Percentiles rank a stretch among this genome's conserved stretches.
Evolutionary conservation across 805 yeast species (phyloP).

Genomic region (Saturnispora quitensis): DNA sequence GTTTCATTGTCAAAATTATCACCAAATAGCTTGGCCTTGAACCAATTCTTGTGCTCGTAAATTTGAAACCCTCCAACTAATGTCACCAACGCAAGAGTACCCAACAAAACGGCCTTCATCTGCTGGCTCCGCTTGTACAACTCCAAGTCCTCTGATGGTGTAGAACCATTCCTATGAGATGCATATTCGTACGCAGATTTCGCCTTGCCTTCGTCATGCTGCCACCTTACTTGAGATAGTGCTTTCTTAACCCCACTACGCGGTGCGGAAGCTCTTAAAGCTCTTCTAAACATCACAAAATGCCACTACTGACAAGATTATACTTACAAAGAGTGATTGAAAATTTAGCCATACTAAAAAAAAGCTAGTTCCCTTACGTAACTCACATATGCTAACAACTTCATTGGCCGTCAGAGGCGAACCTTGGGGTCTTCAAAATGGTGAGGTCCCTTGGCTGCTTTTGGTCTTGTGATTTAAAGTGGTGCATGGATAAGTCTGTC

Average conservation of each 20-base stretch:
- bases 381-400: not conserved
- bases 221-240: not conserved
- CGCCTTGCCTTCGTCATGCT: not conserved
- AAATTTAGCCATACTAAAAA: not conserved
- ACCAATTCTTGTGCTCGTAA: conserved; percentile 29
- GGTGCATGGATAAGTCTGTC: not conserved
- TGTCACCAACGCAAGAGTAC: conserved; percentile 32
- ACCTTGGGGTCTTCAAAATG: not conserved
- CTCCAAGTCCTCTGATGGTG: conserved; percentile 1
- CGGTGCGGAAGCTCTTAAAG: not conserved
- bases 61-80: conserved; percentile 33
- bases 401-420: not conserved
- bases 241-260: not conserved
- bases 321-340: not conserved
- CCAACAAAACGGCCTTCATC: conserved; percentile 17
- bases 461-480: not conserved
- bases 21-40: conserved; percentile 29
- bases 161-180: not conserved
- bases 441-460: not conserved
- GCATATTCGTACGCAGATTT: conserved; percentile 4
- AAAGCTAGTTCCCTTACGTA: not conserved
- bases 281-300: not conserved
- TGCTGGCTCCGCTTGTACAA: not conserved
- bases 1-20: conserved; percentile 26
- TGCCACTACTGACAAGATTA: not conserved